Evolutionary conservation across 345 rosid genomes (phyloP).

Genomic region (Pugionium cornutum): DNA sequence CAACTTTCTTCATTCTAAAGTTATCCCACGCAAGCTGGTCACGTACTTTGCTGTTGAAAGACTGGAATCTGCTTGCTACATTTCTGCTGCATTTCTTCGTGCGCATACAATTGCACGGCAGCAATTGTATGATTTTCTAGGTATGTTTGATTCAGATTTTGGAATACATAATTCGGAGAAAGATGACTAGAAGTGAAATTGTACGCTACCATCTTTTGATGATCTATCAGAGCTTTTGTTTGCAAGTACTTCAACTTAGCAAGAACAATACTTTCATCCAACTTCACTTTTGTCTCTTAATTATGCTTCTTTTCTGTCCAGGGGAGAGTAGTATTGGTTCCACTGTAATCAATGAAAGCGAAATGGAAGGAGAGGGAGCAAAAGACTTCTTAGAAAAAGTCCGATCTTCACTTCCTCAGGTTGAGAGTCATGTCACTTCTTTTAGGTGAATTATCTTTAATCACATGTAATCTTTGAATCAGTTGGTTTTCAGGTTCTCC

Average conservation of each 20-base stretch:
- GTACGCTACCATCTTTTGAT: background rate
- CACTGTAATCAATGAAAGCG: conserved; percentile 78
- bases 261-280: background rate
- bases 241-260: conserved; percentile 12
- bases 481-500: conserved; percentile 59
- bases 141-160: conserved; percentile 40
- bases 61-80: conserved; percentile 80
- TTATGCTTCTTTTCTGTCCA: conserved; percentile 25
- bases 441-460: background rate
- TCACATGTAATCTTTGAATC: background rate
- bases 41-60: conserved; percentile 86
- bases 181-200: background rate
- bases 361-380: conserved; percentile 82
- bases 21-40: conserved; percentile 65
- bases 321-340: conserved; percentile 79
- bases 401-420: conserved; percentile 88
- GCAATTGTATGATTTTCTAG: conserved; percentile 80
- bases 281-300: conserved; percentile 1
- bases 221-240: background rate
- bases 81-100: conserved; percentile 97
- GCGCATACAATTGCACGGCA: conserved; percentile 83
- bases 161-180: background rate
- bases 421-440: conserved; percentile 31
- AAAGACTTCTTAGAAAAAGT: conserved; percentile 84
- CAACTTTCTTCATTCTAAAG: conserved; percentile 64